Conservation (phyloP, 2,329 filamentous ascomycete species). For the Penicillium sp. region DNA sequence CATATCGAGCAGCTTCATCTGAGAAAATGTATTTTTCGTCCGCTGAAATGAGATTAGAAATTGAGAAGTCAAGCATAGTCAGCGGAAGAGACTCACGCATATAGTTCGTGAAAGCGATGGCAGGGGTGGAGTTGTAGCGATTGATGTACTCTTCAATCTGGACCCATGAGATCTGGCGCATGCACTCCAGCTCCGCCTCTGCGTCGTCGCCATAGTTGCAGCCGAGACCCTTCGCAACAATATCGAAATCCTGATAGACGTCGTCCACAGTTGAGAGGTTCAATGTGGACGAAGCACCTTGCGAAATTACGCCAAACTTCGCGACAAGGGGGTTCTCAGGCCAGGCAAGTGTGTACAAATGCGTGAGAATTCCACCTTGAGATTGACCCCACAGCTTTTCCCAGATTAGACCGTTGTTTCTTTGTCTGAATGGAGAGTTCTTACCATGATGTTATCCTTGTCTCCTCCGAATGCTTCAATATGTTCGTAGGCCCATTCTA, state of each 20-base stretch:
- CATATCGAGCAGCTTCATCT: slow-evolving; percentile 25
- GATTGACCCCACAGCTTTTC: slow-evolving; percentile 26
- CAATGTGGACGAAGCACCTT: slow-evolving; percentile 7
- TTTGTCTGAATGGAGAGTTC: not conserved
- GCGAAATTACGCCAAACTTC: slow-evolving; percentile 18
- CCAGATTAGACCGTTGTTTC: not conserved
- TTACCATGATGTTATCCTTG: slow-evolving; percentile 28
- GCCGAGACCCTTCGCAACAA: slow-evolving; percentile 30
- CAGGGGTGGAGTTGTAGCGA: slow-evolving; percentile 22
- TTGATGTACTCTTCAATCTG: slow-evolving; percentile 29
- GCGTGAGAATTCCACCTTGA: slow-evolving; percentile 22
- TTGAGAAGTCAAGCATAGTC: not conserved
- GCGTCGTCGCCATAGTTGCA: slow-evolving; percentile 25
- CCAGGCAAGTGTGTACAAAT: slow-evolving; percentile 28
- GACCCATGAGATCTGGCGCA: slow-evolving; percentile 26
- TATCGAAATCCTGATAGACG: slow-evolving; percentile 28
- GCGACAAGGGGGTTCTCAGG: slow-evolving; percentile 25
- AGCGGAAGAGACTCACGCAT: not conserved
- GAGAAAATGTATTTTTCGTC: slow-evolving; percentile 31
- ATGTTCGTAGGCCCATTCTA: slow-evolving; percentile 35
- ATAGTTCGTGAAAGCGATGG: slow-evolving; percentile 21
- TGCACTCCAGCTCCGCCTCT: slow-evolving; percentile 28
- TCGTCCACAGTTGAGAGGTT: slow-evolving; percentile 10
- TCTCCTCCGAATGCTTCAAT: slow-evolving; percentile 39
- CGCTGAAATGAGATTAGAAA: not conserved